A percentile compares a stretch with the other conserved stretches of the same genome.
These are phyloP conservation scores for Exophiala mesophila DNA, from an alignment of 2,329 filamentous ascomycete genomes.

Conservation along the genomic window DNA sequence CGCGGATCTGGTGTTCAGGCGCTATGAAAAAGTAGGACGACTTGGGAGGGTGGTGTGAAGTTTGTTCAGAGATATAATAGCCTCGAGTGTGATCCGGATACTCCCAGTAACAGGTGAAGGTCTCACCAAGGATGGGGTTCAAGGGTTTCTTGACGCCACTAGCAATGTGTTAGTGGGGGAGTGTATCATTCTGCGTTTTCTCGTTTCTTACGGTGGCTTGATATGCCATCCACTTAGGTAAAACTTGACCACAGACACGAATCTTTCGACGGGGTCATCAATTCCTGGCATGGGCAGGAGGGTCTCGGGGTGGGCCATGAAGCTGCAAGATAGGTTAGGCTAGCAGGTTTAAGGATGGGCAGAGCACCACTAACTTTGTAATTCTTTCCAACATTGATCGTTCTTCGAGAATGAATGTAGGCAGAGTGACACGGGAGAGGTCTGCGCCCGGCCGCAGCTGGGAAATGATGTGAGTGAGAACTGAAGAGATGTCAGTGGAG, in stretches of 20 bases:
- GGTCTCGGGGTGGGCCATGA: conserved; percentile 98
- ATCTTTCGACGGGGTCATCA: conserved; percentile 83
- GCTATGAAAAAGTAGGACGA: conserved; percentile 99
- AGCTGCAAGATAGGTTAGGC: conserved; percentile 52
- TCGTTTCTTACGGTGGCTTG: conserved; percentile 72
- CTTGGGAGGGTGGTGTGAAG: conserved; percentile 95
- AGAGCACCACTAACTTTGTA: conserved; percentile 68
- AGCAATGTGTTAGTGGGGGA: conserved; percentile 14
- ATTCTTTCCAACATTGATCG: conserved; percentile 98
- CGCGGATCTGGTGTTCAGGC: conserved; percentile 85
- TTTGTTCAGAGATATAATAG: conserved; percentile 97
- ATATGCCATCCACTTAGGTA: conserved; percentile 99
- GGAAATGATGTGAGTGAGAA: conserved; percentile 94
- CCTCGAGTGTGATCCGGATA: conserved; percentile 76
- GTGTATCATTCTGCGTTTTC: not conserved
- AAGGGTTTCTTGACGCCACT: conserved; percentile 97
- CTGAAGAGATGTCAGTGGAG: conserved; percentile 43
- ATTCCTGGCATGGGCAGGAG: conserved; percentile 81
- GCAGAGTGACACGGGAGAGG: conserved; percentile 85
- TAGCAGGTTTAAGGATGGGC: conserved; percentile 2
- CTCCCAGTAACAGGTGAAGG: conserved; percentile 94
- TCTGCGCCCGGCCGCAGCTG: conserved; percentile 94
- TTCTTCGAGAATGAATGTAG: conserved; percentile 96
- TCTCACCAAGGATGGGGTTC: conserved; percentile 93
- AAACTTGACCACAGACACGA: conserved; percentile 94